These are phyloP conservation scores for Lentinula guzmanii DNA, from an alignment of 768 basidiomycete genomes.

Conservation along the genomic window DNA sequence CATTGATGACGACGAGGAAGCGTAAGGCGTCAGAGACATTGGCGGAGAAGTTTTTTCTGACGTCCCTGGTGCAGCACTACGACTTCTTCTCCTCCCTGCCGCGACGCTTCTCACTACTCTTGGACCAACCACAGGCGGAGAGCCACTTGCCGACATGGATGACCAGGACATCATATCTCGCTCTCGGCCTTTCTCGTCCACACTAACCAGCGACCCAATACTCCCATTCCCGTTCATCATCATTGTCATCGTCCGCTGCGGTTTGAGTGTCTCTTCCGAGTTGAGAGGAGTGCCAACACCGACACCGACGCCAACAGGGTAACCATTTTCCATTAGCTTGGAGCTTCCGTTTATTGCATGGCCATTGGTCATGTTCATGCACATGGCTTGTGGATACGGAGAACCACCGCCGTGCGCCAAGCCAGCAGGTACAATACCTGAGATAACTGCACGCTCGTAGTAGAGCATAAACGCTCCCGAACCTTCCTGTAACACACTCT, in stretches of 20 bases:
- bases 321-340: background rate
- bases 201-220: slow-evolving; percentile 37
- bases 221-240: slow-evolving; percentile 42
- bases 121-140: slow-evolving; percentile 30
- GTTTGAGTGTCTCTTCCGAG: slow-evolving; percentile 64
- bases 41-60: background rate
- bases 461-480: slow-evolving; percentile 88
- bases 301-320: slow-evolving; percentile 8
- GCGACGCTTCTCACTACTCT: slow-evolving; percentile 55
- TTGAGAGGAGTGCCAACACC: slow-evolving; percentile 25
- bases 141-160: slow-evolving; percentile 10
- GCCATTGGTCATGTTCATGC: background rate
- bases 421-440: slow-evolving; percentile 8
- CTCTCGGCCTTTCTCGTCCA: slow-evolving; percentile 16
- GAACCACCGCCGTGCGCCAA: background rate
- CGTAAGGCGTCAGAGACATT: background rate
- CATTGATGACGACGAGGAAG: slow-evolving; percentile 3
- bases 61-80: slow-evolving; percentile 23
- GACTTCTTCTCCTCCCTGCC: slow-evolving; percentile 35
- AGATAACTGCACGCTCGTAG: slow-evolving; percentile 65
- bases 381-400: background rate
- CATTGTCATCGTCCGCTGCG: slow-evolving; percentile 37
- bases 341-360: background rate
- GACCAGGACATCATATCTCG: slow-evolving; percentile 5
- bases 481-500: slow-evolving; percentile 68